phyloP scores from a whole-genome alignment of 2,329 filamentous ascomycete genomes.

The Fusarium sp. region DNA sequence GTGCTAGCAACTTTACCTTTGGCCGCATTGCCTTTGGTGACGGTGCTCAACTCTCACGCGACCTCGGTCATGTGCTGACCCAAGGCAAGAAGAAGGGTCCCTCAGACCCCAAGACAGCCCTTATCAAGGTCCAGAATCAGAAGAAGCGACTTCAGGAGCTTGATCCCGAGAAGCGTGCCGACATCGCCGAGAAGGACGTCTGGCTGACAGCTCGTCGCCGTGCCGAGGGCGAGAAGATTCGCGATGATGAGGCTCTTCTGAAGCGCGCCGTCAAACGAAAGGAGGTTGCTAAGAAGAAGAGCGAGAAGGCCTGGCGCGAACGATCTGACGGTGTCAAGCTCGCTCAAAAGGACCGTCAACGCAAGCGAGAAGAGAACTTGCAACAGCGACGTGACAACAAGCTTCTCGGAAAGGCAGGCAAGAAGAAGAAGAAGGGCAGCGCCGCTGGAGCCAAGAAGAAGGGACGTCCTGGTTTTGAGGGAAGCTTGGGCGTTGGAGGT shows the following conservation, averaged over 20 bases:
- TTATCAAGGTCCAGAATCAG: conserved; percentile 88
- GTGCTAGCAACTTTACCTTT: conserved; percentile 82
- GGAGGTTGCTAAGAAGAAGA: conserved; percentile 90
- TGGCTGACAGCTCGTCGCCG: conserved; percentile 93
- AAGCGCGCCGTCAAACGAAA: conserved; percentile 97
- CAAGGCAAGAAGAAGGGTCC: conserved; percentile 79
- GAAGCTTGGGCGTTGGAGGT: conserved; percentile 68
- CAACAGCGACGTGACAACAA: conserved; percentile 81
- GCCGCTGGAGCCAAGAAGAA: conserved; percentile 55
- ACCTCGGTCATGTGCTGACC: conserved; percentile 69
- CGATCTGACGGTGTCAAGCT: conserved; percentile 78
- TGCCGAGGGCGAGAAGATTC: conserved; percentile 88
- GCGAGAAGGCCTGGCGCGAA: conserved; percentile 87
- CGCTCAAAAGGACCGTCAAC: conserved; percentile 81
- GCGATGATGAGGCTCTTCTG: conserved; percentile 84
- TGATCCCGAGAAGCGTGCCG: conserved; percentile 82
- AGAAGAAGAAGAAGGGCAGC: conserved; percentile 61
- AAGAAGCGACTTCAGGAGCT: conserved; percentile 81
- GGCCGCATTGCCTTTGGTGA: conserved; percentile 92
- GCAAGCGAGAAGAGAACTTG: conserved; percentile 84
- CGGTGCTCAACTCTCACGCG: conserved; percentile 81
- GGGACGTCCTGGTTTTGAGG: conserved; percentile 75
- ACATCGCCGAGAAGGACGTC: conserved; percentile 91
- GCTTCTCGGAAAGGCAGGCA: conserved; percentile 65
- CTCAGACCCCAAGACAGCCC: conserved; percentile 84